Evolutionary conservation across 2,329 filamentous ascomycete species (phyloP), one percentile per base, ranked within the genome.

Genomic region (Diaporthe velutina): DNA sequence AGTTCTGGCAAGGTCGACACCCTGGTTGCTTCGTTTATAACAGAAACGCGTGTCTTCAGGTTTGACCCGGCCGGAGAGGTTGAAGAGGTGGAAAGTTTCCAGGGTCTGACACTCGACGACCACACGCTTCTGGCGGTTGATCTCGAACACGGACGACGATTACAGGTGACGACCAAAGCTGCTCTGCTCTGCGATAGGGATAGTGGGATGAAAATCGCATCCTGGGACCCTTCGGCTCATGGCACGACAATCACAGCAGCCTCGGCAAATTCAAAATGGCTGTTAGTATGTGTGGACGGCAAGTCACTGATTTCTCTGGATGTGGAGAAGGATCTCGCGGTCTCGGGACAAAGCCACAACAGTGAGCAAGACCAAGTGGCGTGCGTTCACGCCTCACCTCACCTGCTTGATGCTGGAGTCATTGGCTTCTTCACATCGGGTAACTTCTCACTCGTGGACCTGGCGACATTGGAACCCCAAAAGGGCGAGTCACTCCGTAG

Each of bases 401-500:
- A 90, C 48, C 85, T 93, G 19, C 85, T 88, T 6, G 87, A 90
- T 66, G 85, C 95, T 42, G 96, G 94, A 73, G 92, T 98, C 38
- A 89, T 97, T 22, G 96, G 95, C 1, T 97, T 97, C 83, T 98
- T 96, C 91, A 92, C 94, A 76, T 92, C 93, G n/a, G 94, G 95
- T 8, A 91, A 90, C 15, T 89, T 98, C 35, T 93, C 94, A 0
- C 87, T 98, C 45, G 86, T 98, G 58, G 89, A 93, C 74, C 82
- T 98, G 30, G 83, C 88, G 25, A 91, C 90, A 2, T 85, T 98
- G 3, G 84, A 92, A 42, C 89, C 92, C 1, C 84, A 95, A 0
- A 90, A 92, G 66, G 92, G 90, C 2, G 92, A 93, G 80, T 86
- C 87, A 3, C 84, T 96, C 70, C 86, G 90, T 64, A 85, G 84